phyloP scores from a whole-genome alignment of 176 grass and related monocot species.

The Oryza meyeriana region DNA sequence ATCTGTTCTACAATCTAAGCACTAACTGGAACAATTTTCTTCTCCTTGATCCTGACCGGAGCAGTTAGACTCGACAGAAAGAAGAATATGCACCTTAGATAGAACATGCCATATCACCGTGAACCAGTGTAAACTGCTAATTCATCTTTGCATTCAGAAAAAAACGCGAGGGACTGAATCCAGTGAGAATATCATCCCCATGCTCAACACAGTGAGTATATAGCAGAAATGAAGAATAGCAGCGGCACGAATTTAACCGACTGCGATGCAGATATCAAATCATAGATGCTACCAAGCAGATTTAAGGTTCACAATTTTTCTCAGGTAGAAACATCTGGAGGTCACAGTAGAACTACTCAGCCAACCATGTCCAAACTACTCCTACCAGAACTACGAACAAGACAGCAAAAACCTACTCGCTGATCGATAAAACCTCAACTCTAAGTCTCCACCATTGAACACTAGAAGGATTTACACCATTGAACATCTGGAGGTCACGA shows the following conservation, averaged over 20 bases:
- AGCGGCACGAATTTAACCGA: background rate
- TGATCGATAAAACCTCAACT: background rate
- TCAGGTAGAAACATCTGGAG: background rate
- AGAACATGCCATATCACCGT: too few species aligned
- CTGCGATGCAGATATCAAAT: background rate
- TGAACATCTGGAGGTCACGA: background rate
- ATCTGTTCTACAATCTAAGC: too few species aligned
- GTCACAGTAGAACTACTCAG: background rate
- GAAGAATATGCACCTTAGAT: too few species aligned
- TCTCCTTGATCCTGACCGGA: too few species aligned
- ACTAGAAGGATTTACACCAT: conserved; percentile 11
- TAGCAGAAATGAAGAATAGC: background rate
- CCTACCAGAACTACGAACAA: background rate
- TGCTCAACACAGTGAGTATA: too few species aligned
- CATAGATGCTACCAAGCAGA: background rate
- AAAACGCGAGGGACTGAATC: background rate
- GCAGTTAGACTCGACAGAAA: too few species aligned
- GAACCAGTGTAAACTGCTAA: background rate
- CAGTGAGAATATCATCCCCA: background rate
- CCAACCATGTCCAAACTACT: conserved; percentile 15
- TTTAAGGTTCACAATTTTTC: background rate
- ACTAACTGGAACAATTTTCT: too few species aligned
- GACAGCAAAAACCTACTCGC: background rate
- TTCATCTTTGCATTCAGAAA: background rate
- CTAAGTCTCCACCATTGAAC: background rate